A percentile compares a stretch with the other conserved stretches of the same genome.
Evolutionary conservation across 2,329 filamentous ascomycete species (phyloP).

Genomic region (Cryphonectria naterciae): DNA sequence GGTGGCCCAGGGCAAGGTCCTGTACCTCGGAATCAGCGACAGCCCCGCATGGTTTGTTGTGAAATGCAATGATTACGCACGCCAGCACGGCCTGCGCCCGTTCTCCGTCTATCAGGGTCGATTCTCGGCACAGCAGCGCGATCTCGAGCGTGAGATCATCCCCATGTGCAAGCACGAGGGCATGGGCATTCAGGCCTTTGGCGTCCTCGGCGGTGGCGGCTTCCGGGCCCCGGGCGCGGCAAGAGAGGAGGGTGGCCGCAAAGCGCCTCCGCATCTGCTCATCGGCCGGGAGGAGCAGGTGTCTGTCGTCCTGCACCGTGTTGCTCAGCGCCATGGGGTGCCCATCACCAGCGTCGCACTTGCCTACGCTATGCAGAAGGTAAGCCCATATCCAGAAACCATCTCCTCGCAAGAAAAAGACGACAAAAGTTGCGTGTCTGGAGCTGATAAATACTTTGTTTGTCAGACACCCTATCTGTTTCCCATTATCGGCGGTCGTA

Average conservation of each 20-base stretch:
- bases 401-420: not conserved
- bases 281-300: constrained; percentile 57
- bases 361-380: constrained; percentile 73
- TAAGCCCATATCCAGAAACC: not conserved
- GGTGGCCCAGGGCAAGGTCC: constrained; percentile 56
- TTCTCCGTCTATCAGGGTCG: constrained; percentile 68
- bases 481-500: constrained; percentile 73
- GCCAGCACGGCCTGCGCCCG: constrained; percentile 59
- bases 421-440: not conserved
- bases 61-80: constrained; percentile 46
- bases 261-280: constrained; percentile 28
- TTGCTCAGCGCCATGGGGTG: constrained; percentile 51
- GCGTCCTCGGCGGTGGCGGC: constrained; percentile 49
- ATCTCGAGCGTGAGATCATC: constrained; percentile 72
- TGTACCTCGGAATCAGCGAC: constrained; percentile 66
- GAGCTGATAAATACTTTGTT: not conserved
- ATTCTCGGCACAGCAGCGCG: constrained; percentile 63
- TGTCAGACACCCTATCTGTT: constrained; percentile 67
- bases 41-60: constrained; percentile 71
- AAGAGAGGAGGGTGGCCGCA: constrained; percentile 44
- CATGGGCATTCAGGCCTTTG: constrained; percentile 46
- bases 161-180: constrained; percentile 67
- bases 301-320: constrained; percentile 51
- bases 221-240: constrained; percentile 41
- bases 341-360: constrained; percentile 59